phyloP scores from a whole-genome alignment of 106 monocot species.

The Phalaenopsis equestris region DNA sequence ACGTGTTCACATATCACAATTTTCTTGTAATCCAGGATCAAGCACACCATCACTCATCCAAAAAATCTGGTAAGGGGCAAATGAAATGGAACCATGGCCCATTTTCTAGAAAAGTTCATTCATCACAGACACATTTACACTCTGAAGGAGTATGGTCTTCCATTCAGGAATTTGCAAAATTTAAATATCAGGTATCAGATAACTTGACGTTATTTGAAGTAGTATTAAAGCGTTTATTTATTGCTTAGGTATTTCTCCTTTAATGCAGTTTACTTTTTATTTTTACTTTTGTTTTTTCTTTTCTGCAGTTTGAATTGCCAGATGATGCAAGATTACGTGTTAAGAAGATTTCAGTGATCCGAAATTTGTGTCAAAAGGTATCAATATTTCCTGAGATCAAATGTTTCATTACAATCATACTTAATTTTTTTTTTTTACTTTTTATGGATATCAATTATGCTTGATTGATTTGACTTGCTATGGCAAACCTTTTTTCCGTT shows the following conservation, averaged over 20 bases:
- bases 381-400: not conserved
- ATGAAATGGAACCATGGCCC: conserved; percentile 26
- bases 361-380: conserved; percentile 96
- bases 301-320: conserved; percentile 70
- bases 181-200: conserved; percentile 74
- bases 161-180: conserved; percentile 75
- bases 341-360: conserved; percentile 58
- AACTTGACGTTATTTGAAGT: not conserved
- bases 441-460: too few species aligned
- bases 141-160: conserved; percentile 69
- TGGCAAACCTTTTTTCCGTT: not conserved
- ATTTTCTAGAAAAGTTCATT: conserved; percentile 24
- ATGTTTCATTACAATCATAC: not conserved
- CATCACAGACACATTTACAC: conserved; percentile 38
- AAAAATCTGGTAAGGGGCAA: conserved; percentile 32
- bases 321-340: conserved; percentile 53
- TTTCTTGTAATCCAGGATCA: conserved; percentile 34
- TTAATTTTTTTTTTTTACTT: not conserved
- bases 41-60: conserved; percentile 20
- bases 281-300: not conserved
- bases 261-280: conserved; percentile 8
- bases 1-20: not conserved
- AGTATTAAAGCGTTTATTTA: not conserved
- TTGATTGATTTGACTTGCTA: not conserved
- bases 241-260: not conserved